Base-by-base conservation (phyloP, 371 early-diverging fungal genomes). In the Mucor velutinosus region DNA sequence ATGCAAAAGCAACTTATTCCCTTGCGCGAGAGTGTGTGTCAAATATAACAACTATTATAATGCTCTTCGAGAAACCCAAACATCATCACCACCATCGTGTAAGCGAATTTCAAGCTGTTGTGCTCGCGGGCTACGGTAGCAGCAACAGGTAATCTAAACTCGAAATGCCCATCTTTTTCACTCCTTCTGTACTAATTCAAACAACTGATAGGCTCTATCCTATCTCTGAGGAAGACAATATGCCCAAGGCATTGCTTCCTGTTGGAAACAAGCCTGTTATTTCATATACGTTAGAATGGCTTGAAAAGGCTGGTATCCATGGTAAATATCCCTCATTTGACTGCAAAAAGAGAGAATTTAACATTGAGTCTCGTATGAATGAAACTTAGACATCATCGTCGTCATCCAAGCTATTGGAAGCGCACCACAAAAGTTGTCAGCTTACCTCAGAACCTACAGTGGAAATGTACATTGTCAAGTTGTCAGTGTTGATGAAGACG, bases 241-340 rank as follows among this genome's bases (percentile, higher is more conserved):
- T 92, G 73, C 95, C 97, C 19, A 96, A 97, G 75, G 95, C 97
- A 1, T 86, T 96, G 37, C 81, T 98, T 41, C 97, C 97, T 12
- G 84, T 97, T 35, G 97, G 93, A 17, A 96, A 96, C 77, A 91
- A 91, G 74, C 98, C 98, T 33, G 92, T 97, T 83, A 88, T 98
- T 67, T 87, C 90, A 68, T 95, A 98, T 73, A 90, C 90, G 15
- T 85, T 98, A 51, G 89, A 94, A 64, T 97, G 98, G 97, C 86
- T 98, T 7, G 96, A 96, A 68, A 84, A 86, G 47, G 94, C 95
- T 15, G 90, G 92, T 51, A 87, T 97, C 32, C 83, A 86, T 72
- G 96, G 95, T 94, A 79, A 62, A 53, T 60, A 10, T 49, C 23
- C 35, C n/a, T 33, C 14, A 35, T 17, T 53, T 53, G 7, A 61